Base-by-base conservation (phyloP, 2,329 filamentous ascomycete genomes). In the Ophiobolus disseminans region DNA sequence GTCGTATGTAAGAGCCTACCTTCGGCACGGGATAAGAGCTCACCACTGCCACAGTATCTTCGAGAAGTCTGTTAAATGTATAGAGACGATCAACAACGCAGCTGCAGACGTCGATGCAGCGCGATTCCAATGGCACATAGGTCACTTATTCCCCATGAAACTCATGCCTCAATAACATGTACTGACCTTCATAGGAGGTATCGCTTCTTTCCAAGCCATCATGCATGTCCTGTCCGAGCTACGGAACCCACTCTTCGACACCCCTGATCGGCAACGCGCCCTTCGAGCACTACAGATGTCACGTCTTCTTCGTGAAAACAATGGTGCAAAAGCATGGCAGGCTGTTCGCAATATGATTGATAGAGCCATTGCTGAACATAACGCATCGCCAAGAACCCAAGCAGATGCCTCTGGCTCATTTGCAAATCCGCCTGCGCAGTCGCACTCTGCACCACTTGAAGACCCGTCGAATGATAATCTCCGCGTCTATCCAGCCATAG, bases 141-240 rank as follows among this genome's bases (percentile, higher is more conserved):
- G 68, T 68, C 40, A 17, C 55, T 48, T 11, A 7, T n/a, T 35
- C 30, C n/a, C n/a, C n/a, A n/a, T n/a, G n/a, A n/a, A n/a, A 3
- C 2, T 20, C 11, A 10, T 11, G 14, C 8, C 28, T 9, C 11
- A 20, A 10, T 19, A 10, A 17, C 14, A 11, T 8, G 28, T 3
- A 26, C 57, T 65, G 40, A 66, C 32, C 14, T 40, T 14, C 4
- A 10, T 30, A 68, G 66, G 65, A n/a, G 64, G 63, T 3, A 60
- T 69, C 30, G 65, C 66, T n/a, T 65, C 64, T 7, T 70, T 70
- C 50, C 68, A 70, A 42, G 66, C 68, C 2, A 73, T 74, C 34
- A 73, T 73, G 67, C 70, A 73, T 37, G 65, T 73, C 7, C 58
- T 74, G 0, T 73, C 70, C 3, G 72, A 74, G 43, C 57, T 74